phyloP scores from a whole-genome alignment of 495 filamentous ascomycete species.

The Polyplosphaeria fusca region DNA sequence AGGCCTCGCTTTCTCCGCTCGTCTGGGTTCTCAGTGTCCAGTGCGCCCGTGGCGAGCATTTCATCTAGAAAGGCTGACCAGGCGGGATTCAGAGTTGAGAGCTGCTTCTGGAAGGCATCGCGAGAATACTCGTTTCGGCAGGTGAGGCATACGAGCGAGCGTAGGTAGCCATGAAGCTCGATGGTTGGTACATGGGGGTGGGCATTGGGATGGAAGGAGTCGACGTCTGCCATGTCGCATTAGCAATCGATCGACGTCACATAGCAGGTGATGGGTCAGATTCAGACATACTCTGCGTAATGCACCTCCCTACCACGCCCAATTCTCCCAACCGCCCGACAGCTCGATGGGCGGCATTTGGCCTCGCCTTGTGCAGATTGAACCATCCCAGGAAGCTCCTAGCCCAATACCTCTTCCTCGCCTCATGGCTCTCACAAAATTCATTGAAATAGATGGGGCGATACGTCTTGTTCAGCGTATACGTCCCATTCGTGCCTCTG shows the following conservation, averaged over 20 bases:
- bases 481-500: constrained; percentile 83
- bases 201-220: constrained; percentile 79
- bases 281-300: constrained; percentile 73
- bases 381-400: constrained; percentile 92
- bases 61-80: constrained; percentile 77
- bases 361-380: constrained; percentile 67
- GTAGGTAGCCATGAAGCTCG: constrained; percentile 88
- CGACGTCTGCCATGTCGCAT: constrained; percentile 79
- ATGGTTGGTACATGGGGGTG: constrained; percentile 73
- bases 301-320: constrained; percentile 69
- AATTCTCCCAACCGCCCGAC: constrained; percentile 65
- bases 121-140: constrained; percentile 52
- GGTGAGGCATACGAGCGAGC: constrained; percentile 75
- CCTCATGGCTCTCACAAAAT: constrained; percentile 76
- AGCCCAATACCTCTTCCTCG: constrained; percentile 93
- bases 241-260: too few relatives aligned
- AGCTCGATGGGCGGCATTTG: constrained; percentile 77
- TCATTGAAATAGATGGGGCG: constrained; percentile 91
- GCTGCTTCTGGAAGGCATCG: constrained; percentile 67
- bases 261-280: background rate
- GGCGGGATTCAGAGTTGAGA: constrained; percentile 75
- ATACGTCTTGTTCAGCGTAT: constrained; percentile 83
- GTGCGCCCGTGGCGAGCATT: constrained; percentile 66
- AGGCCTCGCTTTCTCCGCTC: constrained; percentile 66
- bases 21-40: constrained; percentile 71